A percentile compares a stretch with the other conserved stretches of the same genome.
Conservation (phyloP, 2,329 filamentous ascomycete genomes). For the Ceratocystis huliohia region DNA sequence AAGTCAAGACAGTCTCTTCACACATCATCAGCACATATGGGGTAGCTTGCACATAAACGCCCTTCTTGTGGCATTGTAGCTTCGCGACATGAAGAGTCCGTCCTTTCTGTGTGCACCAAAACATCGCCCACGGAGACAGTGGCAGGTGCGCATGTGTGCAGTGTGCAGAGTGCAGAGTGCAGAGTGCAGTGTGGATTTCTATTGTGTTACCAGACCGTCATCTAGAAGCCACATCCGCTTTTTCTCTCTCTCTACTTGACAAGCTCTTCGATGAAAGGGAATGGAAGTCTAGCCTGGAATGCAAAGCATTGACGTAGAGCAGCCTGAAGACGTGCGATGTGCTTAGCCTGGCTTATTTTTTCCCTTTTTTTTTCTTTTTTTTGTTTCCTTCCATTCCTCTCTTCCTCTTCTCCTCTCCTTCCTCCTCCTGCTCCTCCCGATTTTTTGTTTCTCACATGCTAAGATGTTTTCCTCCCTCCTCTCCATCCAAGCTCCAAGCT, state of each 20-base stretch:
- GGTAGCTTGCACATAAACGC: too few species aligned
- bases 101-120: too few species aligned
- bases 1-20: too few species aligned
- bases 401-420: background rate
- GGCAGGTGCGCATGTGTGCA: too few species aligned
- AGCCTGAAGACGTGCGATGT: background rate
- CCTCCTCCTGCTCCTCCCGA: background rate
- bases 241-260: background rate
- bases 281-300: background rate
- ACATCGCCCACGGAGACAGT: too few species aligned
- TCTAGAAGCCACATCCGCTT: background rate
- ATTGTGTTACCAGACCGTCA: background rate
- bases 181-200: background rate
- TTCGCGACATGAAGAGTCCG: too few species aligned
- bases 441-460: background rate
- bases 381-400: background rate
- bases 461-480: background rate
- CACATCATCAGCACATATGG: too few species aligned
- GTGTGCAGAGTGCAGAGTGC: background rate
- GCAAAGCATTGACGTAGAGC: background rate
- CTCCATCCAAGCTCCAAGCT: background rate
- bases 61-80: too few species aligned
- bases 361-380: background rate
- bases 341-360: background rate
- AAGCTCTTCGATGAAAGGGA: background rate